Percentiles rank a stretch among this genome's conserved stretches.
Evolutionary conservation across 2,329 filamentous ascomycete genomes (phyloP).

Genomic region (Chrysosporium keratinophilum): DNA sequence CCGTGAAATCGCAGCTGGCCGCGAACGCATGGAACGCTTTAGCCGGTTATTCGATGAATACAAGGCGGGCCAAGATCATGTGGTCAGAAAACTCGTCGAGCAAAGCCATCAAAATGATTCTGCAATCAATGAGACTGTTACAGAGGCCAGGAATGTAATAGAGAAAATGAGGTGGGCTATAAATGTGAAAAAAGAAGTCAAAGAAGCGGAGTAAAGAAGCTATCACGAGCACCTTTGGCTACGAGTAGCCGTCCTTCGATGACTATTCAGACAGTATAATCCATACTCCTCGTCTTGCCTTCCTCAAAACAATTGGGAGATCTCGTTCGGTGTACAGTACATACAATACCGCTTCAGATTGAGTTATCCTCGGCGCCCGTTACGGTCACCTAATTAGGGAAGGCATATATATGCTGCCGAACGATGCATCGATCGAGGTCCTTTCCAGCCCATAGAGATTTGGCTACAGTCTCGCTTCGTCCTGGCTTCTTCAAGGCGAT

Average conservation of each 20-base stretch:
- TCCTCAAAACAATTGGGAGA: neutral
- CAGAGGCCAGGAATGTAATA: conserved; percentile 33
- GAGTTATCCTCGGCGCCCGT: too few species aligned
- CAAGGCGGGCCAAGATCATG: conserved; percentile 33
- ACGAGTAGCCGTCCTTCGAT: neutral
- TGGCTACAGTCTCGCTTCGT: too few species aligned
- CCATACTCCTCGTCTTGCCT: neutral
- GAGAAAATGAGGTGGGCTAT: conserved; percentile 42
- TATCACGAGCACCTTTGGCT: neutral
- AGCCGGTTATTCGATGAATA: conserved; percentile 34
- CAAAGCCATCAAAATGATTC: conserved; percentile 24
- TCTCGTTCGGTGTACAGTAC: neutral
- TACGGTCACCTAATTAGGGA: too few species aligned
- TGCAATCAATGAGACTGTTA: conserved; percentile 30
- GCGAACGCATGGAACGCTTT: conserved; percentile 33
- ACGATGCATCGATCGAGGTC: neutral
- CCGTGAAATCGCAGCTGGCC: conserved; percentile 32
- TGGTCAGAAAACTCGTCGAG: conserved; percentile 28
- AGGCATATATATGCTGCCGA: neutral
- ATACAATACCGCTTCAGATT: neutral
- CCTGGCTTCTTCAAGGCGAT: too few species aligned
- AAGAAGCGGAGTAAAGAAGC: neutral
- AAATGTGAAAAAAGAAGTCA: conserved; percentile 27
- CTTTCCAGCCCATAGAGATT: neutral
- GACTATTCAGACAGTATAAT: too few species aligned